Base-by-base conservation (phyloP, 73 alveolate genomes). In the Symbiodinium natans region DNA sequence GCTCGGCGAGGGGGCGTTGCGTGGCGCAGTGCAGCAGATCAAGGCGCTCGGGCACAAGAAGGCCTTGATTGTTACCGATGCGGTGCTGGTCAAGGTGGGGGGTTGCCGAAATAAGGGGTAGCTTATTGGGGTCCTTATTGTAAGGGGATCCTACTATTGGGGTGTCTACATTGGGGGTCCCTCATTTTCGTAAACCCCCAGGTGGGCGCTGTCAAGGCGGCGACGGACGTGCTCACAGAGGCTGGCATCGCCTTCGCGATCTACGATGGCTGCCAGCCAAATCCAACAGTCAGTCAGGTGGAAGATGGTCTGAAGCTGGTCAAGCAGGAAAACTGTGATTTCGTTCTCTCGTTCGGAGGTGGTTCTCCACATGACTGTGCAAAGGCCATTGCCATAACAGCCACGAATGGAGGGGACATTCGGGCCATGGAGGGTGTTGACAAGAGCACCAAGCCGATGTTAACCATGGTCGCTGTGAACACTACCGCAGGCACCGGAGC, bases 361-460 rank as follows among this genome's bases (percentile, higher is more conserved):
- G 95, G 95, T 6, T 88, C 95, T 10, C 95, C 95, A 0, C 95
- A 88, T n/a, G 95, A 88, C 41, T 88, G 95, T 8, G 95, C 95
- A 73, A 88, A 88, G 86, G 95, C 95, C 95, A 88, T 88, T n/a
- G 54, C 63, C 38, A 17, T 88, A 73, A 25, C 54, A 25, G 17
- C 34, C 75, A 39, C 86, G 86, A 88, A 88, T 40, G 95, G 95
- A 27, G 95, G 95, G n/a, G 42, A 39, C 95, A 88, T 88, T 46
- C 46, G 54, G 1, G 41, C 68, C 13, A 33, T 33, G 43, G 95
- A 88, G 48, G 95, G 95, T 7, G 95, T 88, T 33, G 95, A 88
- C 74, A 88, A 88, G 95, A 88, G 95, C 95, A 88, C 95, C 39
- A 59, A 88, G 46, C 95, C 95, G 17, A 88, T 88, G 95, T 8